These are phyloP conservation scores for Coniochaeta prunicola DNA, from an alignment of 2,329 filamentous ascomycete species.

Conservation along the genomic window DNA sequence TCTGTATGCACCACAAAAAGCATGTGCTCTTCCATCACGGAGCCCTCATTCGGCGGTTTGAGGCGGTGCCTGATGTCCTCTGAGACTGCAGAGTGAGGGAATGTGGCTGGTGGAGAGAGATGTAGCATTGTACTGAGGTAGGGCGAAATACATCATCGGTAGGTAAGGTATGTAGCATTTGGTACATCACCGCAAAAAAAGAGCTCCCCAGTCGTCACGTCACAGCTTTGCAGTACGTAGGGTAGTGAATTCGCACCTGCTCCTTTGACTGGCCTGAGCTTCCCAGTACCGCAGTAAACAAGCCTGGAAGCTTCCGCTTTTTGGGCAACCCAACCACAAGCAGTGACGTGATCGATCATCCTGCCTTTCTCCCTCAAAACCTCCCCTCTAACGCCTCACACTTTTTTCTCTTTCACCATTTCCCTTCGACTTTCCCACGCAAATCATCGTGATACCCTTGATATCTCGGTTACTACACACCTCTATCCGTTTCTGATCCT, in stretches of 20 bases:
- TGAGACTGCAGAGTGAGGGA: neutral
- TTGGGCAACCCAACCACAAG: neutral
- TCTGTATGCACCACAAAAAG: neutral
- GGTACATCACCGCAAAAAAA: neutral
- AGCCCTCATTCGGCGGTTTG: neutral
- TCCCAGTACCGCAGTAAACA: neutral
- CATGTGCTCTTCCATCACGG: neutral
- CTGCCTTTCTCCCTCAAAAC: neutral
- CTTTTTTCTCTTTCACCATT: slow-evolving; percentile 2
- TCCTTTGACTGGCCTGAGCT: neutral
- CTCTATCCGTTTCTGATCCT: neutral
- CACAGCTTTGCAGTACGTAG: slow-evolving; percentile 2
- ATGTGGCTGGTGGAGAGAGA: neutral
- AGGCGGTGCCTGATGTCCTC: neutral
- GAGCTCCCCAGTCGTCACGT: neutral
- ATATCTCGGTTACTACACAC: neutral
- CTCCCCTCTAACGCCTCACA: neutral
- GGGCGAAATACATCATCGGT: neutral
- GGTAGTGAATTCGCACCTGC: neutral
- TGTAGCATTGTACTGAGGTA: neutral
- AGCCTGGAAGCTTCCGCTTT: slow-evolving; percentile 1
- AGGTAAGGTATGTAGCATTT: too few relatives aligned
- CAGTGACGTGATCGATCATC: slow-evolving; percentile 5
- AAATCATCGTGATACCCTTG: slow-evolving; percentile 4
- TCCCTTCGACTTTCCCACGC: slow-evolving; percentile 5